These are phyloP conservation scores for Aureobasidium pullulans DNA, from an alignment of 2,329 filamentous ascomycete genomes.

Conservation along the genomic window DNA sequence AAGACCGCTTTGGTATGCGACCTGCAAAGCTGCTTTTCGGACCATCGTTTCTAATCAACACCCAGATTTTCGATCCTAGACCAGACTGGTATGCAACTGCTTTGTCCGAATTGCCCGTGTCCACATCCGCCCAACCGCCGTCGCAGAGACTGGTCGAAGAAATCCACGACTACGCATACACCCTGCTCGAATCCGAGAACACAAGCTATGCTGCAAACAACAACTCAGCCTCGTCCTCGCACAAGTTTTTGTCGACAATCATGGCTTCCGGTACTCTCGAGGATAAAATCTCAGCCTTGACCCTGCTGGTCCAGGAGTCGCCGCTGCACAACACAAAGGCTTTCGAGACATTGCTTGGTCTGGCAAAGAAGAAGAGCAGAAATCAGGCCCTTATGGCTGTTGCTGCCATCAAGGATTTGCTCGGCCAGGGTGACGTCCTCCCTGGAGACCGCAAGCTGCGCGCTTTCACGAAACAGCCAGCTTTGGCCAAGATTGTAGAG, in stretches of 20 bases:
- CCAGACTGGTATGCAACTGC: constrained; percentile 60
- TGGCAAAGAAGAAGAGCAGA: constrained; percentile 90
- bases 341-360: constrained; percentile 70
- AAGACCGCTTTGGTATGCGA: constrained; percentile 16
- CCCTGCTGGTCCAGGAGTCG: constrained; percentile 89
- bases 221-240: constrained; percentile 72
- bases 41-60: constrained; percentile 20
- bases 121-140: constrained; percentile 38
- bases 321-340: constrained; percentile 87
- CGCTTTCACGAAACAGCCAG: constrained; percentile 72
- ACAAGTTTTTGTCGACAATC: constrained; percentile 94
- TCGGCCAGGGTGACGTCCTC: constrained; percentile 80
- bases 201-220: constrained; percentile 64
- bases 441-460: constrained; percentile 75
- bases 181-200: constrained; percentile 71
- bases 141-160: constrained; percentile 49
- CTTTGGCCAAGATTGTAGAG: constrained; percentile 63
- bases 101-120: constrained; percentile 45
- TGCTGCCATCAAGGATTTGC: constrained; percentile 85
- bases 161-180: constrained; percentile 62
- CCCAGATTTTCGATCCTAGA: constrained; percentile 52
- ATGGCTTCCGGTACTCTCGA: constrained; percentile 94
- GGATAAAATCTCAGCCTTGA: constrained; percentile 93
- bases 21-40: not conserved
- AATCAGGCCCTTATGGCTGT: constrained; percentile 89